Percentiles rank a stretch among this genome's conserved stretches.
Evolutionary conservation across 202 grass and related monocot species (phyloP).

Genomic region (Dendrocalamus latiflorus): DNA sequence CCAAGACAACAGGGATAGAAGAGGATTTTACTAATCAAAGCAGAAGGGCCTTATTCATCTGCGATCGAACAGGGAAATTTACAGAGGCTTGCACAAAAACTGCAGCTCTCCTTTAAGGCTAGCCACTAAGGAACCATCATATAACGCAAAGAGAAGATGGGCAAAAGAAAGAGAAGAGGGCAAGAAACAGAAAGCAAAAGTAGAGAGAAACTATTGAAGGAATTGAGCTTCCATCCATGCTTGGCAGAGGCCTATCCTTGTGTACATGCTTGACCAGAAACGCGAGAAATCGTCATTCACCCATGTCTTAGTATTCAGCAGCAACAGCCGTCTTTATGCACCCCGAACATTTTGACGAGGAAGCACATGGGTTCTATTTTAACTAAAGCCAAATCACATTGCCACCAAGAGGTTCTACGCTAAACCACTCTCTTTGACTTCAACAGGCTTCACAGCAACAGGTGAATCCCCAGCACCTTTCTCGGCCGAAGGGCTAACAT

Average conservation of each 20-base stretch:
- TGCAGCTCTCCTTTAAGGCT: slow-evolving; percentile 68
- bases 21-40: not conserved
- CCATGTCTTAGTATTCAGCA: slow-evolving; percentile 14
- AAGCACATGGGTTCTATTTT: slow-evolving; percentile 16
- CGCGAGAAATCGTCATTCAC: not conserved
- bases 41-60: slow-evolving; percentile 49
- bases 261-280: slow-evolving; percentile 39
- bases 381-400: not conserved
- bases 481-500: slow-evolving; percentile 22
- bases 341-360: slow-evolving; percentile 13
- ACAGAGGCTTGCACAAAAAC: too few relatives aligned
- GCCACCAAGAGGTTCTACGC: not conserved
- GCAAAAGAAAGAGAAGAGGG: not conserved
- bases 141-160: slow-evolving; percentile 11
- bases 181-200: not conserved
- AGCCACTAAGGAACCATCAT: slow-evolving; percentile 44
- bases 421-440: slow-evolving; percentile 38
- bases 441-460: slow-evolving; percentile 31
- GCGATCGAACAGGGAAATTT: slow-evolving; percentile 31
- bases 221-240: slow-evolving; percentile 36
- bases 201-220: slow-evolving; percentile 25
- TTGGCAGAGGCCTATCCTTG: slow-evolving; percentile 34
- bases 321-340: not conserved
- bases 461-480: slow-evolving; percentile 28
- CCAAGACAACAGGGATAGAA: not conserved